Conservation (phyloP, 768 basidiomycete species). For the Kwoniella sp. region DNA sequence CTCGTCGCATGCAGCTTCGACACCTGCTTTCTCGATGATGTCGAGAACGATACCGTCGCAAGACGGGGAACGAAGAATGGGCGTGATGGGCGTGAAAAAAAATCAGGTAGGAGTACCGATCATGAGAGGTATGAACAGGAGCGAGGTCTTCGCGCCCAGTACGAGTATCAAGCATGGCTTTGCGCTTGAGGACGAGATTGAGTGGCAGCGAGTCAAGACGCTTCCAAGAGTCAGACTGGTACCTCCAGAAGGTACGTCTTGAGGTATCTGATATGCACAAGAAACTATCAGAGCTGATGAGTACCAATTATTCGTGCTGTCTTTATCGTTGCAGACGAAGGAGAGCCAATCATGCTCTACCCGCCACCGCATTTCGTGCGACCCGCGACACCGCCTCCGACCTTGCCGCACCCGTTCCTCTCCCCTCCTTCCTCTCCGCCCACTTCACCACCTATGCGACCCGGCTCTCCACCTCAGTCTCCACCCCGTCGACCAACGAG, state of each 20-base stretch:
- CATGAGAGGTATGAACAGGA: conserved; percentile 23
- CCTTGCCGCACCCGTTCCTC: conserved; percentile 21
- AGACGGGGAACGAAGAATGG: neutral
- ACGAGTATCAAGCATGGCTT: conserved; percentile 20
- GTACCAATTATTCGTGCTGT: too few species aligned
- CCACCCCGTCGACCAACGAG: conserved; percentile 14
- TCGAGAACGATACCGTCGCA: neutral
- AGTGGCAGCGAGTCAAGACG: conserved; percentile 37
- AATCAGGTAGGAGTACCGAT: conserved; percentile 25
- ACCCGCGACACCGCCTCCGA: conserved; percentile 21
- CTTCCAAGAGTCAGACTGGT: conserved; percentile 42
- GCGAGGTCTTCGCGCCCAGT: conserved; percentile 15
- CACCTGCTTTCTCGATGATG: conserved; percentile 4
- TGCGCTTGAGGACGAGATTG: conserved; percentile 26
- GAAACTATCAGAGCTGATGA: too few species aligned
- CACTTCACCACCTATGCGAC: conserved; percentile 21
- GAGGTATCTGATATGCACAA: too few species aligned
- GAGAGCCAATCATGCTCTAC: conserved; percentile 40
- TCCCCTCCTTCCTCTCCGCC: conserved; percentile 24
- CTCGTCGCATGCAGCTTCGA: conserved; percentile 6
- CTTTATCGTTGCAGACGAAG: conserved; percentile 28
- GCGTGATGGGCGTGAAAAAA: conserved; percentile 4
- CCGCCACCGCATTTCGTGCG: conserved; percentile 29
- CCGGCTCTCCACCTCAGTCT: conserved; percentile 21
- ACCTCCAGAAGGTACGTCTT: conserved; percentile 44